Evolutionary conservation across 2,329 filamentous ascomycete genomes (phyloP), one percentile per base, ranked within the genome.

Genomic region (Ophiostoma sp.): DNA sequence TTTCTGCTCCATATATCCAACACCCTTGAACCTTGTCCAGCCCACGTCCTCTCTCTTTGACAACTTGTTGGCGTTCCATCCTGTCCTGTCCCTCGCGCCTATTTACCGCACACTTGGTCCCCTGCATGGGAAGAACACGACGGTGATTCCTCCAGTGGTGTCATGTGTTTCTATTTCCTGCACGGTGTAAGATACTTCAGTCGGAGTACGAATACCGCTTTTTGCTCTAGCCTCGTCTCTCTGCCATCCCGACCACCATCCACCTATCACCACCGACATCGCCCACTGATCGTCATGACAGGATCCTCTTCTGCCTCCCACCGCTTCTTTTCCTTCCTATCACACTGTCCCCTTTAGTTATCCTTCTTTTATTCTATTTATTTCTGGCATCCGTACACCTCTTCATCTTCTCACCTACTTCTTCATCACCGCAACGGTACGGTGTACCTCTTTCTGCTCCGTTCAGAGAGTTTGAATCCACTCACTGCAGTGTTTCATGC

Each of bases 141-240:
- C 63, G 28, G 28, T 33, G 19, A 15, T 3, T 25, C 25, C 42
- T 68, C 8, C 8, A 28, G 64, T n/a, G 22, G 39, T 50, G 64
- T 68, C 64, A 68, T 68, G 64, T 50, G 64, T 12, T 50, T 45
- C 8, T 68, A 28, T 68, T 68, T 33, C 33, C 36, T 66, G 36
- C 36, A 66, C 11, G 61, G 11, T 45, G n/a, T 28, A 22, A 33
- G 6, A 28, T 31, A 12, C 2, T 50, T 33, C 22, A 8, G 15
- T 17, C 39, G 25, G 17, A 68, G 39, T 50, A 68, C 39, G 63
- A 68, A 33, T 68, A n/a, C 64, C 64, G 17, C 42, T 33, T 68
- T 50, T 50, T 68, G 42, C 15, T 22, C 64, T 50, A 31, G 64
- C 39, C 25, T 50, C 64, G 31, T 68, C 25, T n/a, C 25, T 17